A percentile compares a stretch with the other conserved stretches of the same genome.
Conservation (phyloP, 139 green algal genomes). For the Tetradesmus lagerheimii region DNA sequence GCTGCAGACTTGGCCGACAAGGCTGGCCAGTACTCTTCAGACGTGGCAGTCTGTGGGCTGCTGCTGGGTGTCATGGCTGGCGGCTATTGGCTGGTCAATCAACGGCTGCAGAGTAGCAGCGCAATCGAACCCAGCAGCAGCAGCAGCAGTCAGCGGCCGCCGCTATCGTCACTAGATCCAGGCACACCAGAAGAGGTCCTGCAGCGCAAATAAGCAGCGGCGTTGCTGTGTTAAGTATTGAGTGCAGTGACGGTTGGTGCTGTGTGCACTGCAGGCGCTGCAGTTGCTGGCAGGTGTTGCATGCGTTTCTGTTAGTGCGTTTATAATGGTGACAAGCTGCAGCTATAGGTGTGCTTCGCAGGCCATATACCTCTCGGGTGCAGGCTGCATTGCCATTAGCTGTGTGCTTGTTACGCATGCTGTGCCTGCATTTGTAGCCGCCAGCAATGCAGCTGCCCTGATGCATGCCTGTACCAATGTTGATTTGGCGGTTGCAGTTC, state of each 20-base stretch:
- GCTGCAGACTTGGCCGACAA: slow-evolving; percentile 58
- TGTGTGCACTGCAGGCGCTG: background rate
- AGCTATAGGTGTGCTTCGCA: too few relatives aligned
- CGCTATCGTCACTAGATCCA: background rate
- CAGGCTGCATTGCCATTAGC: too few relatives aligned
- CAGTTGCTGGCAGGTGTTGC: background rate
- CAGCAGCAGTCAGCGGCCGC: background rate
- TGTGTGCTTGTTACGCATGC: too few relatives aligned
- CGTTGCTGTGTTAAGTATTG: background rate
- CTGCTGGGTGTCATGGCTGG: slow-evolving; percentile 29
- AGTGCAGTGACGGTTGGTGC: background rate
- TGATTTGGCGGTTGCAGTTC: too few relatives aligned
- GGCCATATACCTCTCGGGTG: too few relatives aligned
- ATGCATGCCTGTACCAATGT: background rate
- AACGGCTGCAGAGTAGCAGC: background rate
- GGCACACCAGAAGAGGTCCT: slow-evolving; percentile 18
- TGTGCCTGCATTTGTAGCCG: too few relatives aligned
- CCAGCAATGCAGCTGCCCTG: background rate
- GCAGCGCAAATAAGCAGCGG: slow-evolving; percentile 38
- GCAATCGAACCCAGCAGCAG: slow-evolving; percentile 26
- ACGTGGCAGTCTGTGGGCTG: slow-evolving; percentile 52
- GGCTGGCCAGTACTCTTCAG: slow-evolving; percentile 56
- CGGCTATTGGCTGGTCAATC: slow-evolving; percentile 25
- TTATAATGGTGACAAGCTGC: too few relatives aligned
- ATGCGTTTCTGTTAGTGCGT: too few relatives aligned